phyloP scores from a whole-genome alignment of 257 asterid genomes.

The Lycium ferocissimum region DNA sequence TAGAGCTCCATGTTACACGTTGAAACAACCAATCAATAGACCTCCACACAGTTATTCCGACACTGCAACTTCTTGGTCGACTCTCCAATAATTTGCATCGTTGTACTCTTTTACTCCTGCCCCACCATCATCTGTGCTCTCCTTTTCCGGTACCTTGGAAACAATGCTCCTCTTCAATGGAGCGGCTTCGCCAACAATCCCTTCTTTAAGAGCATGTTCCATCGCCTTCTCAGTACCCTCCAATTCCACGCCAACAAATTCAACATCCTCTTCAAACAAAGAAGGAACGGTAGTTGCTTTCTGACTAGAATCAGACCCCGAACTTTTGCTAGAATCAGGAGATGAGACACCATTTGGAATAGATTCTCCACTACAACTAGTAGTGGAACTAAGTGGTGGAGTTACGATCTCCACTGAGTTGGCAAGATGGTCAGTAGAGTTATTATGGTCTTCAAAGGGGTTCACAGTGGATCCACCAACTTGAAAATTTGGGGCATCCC shows the following conservation, averaged over 20 bases:
- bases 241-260: slow-evolving; percentile 91
- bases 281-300: slow-evolving; percentile 67
- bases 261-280: slow-evolving; percentile 94
- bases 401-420: slow-evolving; percentile 38
- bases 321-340: slow-evolving; percentile 45
- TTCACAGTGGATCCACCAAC: slow-evolving; percentile 66
- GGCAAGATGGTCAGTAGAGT: slow-evolving; percentile 37
- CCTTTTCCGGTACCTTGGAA: slow-evolving; percentile 59
- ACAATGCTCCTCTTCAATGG: slow-evolving; percentile 60
- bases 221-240: slow-evolving; percentile 82
- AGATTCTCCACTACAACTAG: slow-evolving; percentile 52
- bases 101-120: slow-evolving; percentile 73
- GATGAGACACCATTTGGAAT: slow-evolving; percentile 53
- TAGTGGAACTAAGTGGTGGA: slow-evolving; percentile 43
- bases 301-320: slow-evolving; percentile 49
- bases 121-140: slow-evolving; percentile 59
- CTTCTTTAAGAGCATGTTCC: slow-evolving; percentile 95
- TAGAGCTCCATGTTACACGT: slow-evolving; percentile 27
- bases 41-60: slow-evolving; percentile 49
- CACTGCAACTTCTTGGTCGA: slow-evolving; percentile 83
- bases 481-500: slow-evolving; percentile 65
- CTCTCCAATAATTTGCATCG: slow-evolving; percentile 93
- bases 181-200: slow-evolving; percentile 93
- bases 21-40: not conserved
- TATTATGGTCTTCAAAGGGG: slow-evolving; percentile 65